Percentiles rank a stretch among this genome's conserved stretches.
Evolutionary conservation across 495 filamentous ascomycete genomes (phyloP).

Genomic region (Chaetomium fimeti): DNA sequence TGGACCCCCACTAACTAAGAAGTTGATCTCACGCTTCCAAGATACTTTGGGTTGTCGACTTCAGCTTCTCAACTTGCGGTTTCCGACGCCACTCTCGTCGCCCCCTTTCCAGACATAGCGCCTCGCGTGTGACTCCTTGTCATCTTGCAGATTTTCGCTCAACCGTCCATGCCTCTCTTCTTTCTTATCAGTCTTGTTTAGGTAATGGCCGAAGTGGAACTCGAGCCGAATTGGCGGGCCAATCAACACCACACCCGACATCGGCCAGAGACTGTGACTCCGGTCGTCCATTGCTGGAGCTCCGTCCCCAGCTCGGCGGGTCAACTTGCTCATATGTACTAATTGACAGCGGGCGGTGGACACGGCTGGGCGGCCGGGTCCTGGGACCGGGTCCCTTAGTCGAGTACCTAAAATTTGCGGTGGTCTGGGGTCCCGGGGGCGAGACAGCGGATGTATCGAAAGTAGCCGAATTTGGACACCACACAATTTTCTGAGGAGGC

Average conservation of each 20-base stretch:
- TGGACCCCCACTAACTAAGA: constrained; percentile 12
- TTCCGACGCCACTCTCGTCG: background rate
- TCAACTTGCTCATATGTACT: constrained; percentile 21
- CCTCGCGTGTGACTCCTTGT: constrained; percentile 24
- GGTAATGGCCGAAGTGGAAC: constrained; percentile 30
- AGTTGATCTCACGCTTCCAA: background rate
- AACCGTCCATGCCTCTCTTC: background rate
- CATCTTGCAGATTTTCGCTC: constrained; percentile 8
- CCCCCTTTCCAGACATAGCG: background rate
- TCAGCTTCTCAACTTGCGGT: constrained; percentile 7
- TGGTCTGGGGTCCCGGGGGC: constrained; percentile 18
- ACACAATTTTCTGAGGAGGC: constrained; percentile 33
- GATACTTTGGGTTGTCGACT: background rate
- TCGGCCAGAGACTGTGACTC: constrained; percentile 21
- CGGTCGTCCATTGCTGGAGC: constrained; percentile 16
- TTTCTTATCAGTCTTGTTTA: constrained; percentile 37
- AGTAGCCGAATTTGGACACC: constrained; percentile 34
- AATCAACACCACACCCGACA: constrained; percentile 17
- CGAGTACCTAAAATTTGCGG: constrained; percentile 26
- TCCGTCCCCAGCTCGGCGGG: constrained; percentile 23
- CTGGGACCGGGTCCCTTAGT: constrained; percentile 23
- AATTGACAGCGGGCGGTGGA: constrained; percentile 19
- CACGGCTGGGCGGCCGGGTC: constrained; percentile 16
- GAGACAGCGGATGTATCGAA: constrained; percentile 30
- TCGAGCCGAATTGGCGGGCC: background rate